Percentiles rank a stretch among this genome's conserved stretches.
These are phyloP conservation scores for Boletus rubropictus DNA, from an alignment of 768 basidiomycete genomes.

Conservation along the genomic window DNA sequence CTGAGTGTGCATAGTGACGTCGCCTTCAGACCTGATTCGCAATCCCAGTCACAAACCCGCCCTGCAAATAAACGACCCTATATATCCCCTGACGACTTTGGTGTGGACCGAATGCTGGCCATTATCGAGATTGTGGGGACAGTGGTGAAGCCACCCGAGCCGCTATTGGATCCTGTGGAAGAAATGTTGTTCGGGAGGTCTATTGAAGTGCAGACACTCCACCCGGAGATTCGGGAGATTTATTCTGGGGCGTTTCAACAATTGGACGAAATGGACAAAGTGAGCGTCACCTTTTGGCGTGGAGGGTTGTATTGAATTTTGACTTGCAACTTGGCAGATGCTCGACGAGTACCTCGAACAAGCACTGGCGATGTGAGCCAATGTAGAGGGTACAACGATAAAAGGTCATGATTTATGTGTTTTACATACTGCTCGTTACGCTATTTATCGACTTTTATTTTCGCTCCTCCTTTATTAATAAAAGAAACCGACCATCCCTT, in stretches of 20 bases:
- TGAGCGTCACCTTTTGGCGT: constrained; percentile 21
- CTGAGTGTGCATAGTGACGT: constrained; percentile 1
- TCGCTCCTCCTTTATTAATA: no score
- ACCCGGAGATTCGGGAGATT: constrained; percentile 66
- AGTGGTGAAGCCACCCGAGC: constrained; percentile 31
- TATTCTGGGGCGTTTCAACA: constrained; percentile 67
- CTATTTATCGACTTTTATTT: constrained; percentile 11
- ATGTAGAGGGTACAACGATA: neutral
- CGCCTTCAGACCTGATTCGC: constrained; percentile 25
- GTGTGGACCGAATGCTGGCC: constrained; percentile 79
- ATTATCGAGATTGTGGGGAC: constrained; percentile 67
- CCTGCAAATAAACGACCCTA: constrained; percentile 39
- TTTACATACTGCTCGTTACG: neutral
- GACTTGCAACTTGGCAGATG: constrained; percentile 11
- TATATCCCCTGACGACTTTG: constrained; percentile 79
- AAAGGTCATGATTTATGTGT: neutral
- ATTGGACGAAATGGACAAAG: constrained; percentile 78
- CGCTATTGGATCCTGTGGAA: constrained; percentile 58
- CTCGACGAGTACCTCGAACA: constrained; percentile 29
- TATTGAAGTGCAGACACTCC: constrained; percentile 55
- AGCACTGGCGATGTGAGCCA: constrained; percentile 16
- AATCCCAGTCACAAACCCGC: neutral
- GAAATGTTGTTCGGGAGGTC: constrained; percentile 66
- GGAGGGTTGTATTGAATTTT: neutral
- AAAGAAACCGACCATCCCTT: no score